Base-by-base conservation (phyloP, 2,329 filamentous ascomycete species). In the Didymella arachidicola region DNA sequence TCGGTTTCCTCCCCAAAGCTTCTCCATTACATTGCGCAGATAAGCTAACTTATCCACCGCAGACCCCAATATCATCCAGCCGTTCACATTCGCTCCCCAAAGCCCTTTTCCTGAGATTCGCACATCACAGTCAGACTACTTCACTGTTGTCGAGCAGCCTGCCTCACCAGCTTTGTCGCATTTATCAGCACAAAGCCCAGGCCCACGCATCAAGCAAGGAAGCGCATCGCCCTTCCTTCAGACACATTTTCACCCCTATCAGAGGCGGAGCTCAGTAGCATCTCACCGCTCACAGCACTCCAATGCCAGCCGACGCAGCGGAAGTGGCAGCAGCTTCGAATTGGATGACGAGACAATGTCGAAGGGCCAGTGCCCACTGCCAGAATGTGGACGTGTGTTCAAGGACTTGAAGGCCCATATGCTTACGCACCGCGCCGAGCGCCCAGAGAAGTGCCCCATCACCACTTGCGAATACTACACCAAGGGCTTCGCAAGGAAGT, bases 361-460 rank as follows among this genome's bases (percentile, higher is more conserved):
- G 71, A 89, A 89, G 71, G 85, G 85, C 32, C 84, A 90, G 61
- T 96, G 92, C 81, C 90, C 91, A 1, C 88, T 93, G 72, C 87
- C 90, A 7, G 92, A 94, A 57, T 97, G 93, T 70, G 92, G 92
- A 63, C 88, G 90, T 70, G 84, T 89, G 57, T 96, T 96, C 84
- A 96, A 96, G 79, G 93, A 97, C 72, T 81, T 96, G 64, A 94
- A 94, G 79, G 93, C 93, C 8, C 93, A 97, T 78, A 94, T 96
- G 90, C 86, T 97, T 74, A 97, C 93, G 0, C 93, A 97, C 77
- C 91, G 95, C 78, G 90, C 87, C 58, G 92, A 97, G 80, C 85
- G 93, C 25, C 93, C 93, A 0, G 93, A 97, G 75, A 97, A 97
- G 81, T 97, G 93, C 79, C 93, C 93, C 1, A 97, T 97, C 67